Conservation (phyloP, 805 yeast genomes). For the Wickerhamomyces silvicola region DNA sequence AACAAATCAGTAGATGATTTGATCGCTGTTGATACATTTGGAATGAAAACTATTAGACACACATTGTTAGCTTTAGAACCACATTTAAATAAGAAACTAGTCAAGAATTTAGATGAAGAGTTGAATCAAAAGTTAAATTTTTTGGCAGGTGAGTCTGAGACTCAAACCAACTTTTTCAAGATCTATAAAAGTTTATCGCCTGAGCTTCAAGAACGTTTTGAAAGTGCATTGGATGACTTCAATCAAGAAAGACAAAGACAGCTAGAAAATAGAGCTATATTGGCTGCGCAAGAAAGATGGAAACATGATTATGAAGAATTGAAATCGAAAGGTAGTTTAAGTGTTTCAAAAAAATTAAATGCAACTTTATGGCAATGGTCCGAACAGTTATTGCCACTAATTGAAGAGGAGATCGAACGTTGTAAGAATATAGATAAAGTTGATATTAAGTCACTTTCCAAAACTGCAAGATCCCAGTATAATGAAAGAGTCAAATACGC, state of each 20-base stretch:
- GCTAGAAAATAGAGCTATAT: slow-evolving; percentile 72
- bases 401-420: slow-evolving; percentile 56
- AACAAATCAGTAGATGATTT: slow-evolving; percentile 51
- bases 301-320: slow-evolving; percentile 69
- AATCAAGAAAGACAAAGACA: slow-evolving; percentile 72
- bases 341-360: slow-evolving; percentile 56
- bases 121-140: slow-evolving; percentile 32
- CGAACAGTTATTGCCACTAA: slow-evolving; percentile 59
- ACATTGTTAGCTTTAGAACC: slow-evolving; percentile 50
- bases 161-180: slow-evolving; percentile 55
- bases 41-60: slow-evolving; percentile 73
- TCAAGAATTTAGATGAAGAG: slow-evolving; percentile 26
- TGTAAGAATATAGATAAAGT: slow-evolving; percentile 39
- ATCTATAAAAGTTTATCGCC: slow-evolving; percentile 49
- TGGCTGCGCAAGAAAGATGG: slow-evolving; percentile 88
- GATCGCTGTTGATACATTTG: slow-evolving; percentile 66
- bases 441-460: slow-evolving; percentile 9
- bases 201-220: slow-evolving; percentile 49
- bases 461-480: slow-evolving; percentile 24
- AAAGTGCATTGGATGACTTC: slow-evolving; percentile 57
- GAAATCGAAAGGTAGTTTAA: slow-evolving; percentile 46
- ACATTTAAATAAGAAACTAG: slow-evolving; percentile 22
- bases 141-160: slow-evolving; percentile 15
- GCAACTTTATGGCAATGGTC: slow-evolving; percentile 84
- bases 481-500: slow-evolving; percentile 53